phyloP scores from a whole-genome alignment of 805 yeast genomes.

The Spathaspora gorwiae region DNA sequence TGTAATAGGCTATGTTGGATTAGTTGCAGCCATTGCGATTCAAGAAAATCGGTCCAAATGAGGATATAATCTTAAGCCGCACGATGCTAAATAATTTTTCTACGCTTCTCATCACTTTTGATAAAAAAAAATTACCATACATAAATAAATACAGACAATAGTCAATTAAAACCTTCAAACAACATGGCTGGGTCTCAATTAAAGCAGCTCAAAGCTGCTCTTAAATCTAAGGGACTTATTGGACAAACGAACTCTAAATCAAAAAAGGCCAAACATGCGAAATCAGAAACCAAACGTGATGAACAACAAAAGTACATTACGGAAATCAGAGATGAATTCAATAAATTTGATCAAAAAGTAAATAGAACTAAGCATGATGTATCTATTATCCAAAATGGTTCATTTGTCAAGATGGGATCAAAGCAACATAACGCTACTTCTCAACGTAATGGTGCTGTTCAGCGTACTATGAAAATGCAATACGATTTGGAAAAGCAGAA shows the following conservation, averaged over 20 bases:
- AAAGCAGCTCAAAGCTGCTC: constrained; percentile 71
- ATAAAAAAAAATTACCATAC: no score
- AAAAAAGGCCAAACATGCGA: constrained; percentile 39
- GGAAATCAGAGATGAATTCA: constrained; percentile 76
- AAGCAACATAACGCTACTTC: constrained; percentile 30
- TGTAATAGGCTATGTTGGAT: no score
- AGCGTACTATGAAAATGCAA: constrained; percentile 46
- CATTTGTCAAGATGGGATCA: constrained; percentile 40
- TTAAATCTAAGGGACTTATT: constrained; percentile 76
- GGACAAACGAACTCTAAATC: constrained; percentile 74
- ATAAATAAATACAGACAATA: no score
- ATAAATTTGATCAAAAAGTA: constrained; percentile 79
- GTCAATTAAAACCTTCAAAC: neutral
- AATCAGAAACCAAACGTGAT: constrained; percentile 65
- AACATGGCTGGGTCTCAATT: constrained; percentile 84
- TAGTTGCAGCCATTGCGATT: no score
- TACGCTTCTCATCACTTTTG: neutral
- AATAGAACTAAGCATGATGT: constrained; percentile 60
- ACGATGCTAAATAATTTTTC: neutral
- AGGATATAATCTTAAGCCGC: neutral
- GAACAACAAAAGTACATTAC: constrained; percentile 54
- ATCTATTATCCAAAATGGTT: constrained; percentile 36
- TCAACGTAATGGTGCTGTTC: constrained; percentile 27
- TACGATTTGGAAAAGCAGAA: constrained; percentile 60
- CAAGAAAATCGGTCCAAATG: no score